These are phyloP conservation scores for Aspergillus tamarii DNA, from an alignment of 2,329 filamentous ascomycete genomes.

Conservation along the genomic window DNA sequence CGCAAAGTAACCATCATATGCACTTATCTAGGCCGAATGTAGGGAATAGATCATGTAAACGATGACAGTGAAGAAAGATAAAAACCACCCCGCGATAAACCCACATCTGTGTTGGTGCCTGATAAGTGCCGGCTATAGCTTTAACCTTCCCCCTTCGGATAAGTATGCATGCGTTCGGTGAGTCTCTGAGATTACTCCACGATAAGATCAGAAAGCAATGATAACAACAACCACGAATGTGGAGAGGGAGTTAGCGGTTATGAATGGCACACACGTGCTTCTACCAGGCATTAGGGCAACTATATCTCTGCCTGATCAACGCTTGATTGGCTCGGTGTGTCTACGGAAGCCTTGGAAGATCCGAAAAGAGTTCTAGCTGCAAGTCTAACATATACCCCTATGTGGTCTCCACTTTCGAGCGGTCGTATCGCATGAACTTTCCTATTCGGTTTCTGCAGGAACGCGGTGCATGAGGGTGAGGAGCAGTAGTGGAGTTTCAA, in stretches of 20 bases:
- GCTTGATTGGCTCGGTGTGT: not conserved
- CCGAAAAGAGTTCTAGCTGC: not conserved
- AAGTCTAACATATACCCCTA: not conserved
- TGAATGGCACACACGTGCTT: not conserved
- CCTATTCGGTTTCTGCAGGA: not conserved
- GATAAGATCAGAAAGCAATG: not conserved
- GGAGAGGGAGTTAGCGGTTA: not conserved
- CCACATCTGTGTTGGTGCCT: too few species aligned
- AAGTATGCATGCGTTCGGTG: not conserved
- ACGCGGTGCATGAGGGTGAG: not conserved
- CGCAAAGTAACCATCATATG: too few species aligned
- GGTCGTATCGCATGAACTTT: not conserved
- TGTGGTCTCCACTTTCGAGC: not conserved
- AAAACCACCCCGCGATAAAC: too few species aligned
- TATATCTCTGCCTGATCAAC: not conserved
- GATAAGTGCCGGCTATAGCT: not conserved
- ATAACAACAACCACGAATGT: not conserved
- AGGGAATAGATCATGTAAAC: too few species aligned
- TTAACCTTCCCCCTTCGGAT: not conserved
- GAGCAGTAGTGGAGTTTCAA: not conserved
- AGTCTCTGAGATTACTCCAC: not conserved
- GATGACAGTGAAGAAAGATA: too few species aligned
- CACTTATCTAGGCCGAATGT: too few species aligned
- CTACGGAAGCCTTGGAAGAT: not conserved
- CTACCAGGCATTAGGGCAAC: not conserved